Base-by-base conservation (phyloP, 345 rosid genomes). In the Geranium brycei region DNA sequence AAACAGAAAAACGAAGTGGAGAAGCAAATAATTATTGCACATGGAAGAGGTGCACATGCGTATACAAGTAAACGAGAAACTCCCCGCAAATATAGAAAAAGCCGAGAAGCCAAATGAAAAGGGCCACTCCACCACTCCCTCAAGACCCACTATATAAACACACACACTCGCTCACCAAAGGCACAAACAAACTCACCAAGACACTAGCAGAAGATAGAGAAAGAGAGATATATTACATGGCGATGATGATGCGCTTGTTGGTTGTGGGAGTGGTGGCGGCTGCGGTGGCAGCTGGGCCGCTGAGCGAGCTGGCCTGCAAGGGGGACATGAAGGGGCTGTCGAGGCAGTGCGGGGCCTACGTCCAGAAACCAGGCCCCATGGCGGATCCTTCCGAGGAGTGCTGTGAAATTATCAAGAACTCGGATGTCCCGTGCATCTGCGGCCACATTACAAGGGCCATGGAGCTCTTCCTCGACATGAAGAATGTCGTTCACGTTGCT, bases 401-500 rank as follows among this genome's bases (percentile, higher is more conserved):
- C 59, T 83, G 74, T 71, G 56, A 58, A 8, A 60, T 6, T 19
- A 56, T 76, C 4, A 72, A 57, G 71, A 57, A 59, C 0, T 57
- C 70, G 10, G 76, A 78, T 51, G 30, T 77, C 18, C 65, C 70
- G 14, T 80, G 86, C 57, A 6, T 68, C 0, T 77, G 83, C 67
- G 18, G 32, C 47, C 66, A 69, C 40, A 55, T 81, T 17, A 71
- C 82, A 12, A 31, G 61, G 19, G 72, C 68, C 3, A 53, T 74
- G 18, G 69, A 57, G 66, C 67, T 53, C 60, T 6, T 61, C 57
- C 51, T 79, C 40, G 79, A 78, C 69, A 70, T 79, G 83, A 67
- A 67, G 17, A 83, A 83, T 71, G 82, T 76, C 10, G 79, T 69
- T 32, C 72, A 70, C 11, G 78, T 79, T 47, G 80, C 79, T 32